Base-by-base conservation (phyloP, 139 green algal genomes). In the Chlamydomonas schloesseri region DNA sequence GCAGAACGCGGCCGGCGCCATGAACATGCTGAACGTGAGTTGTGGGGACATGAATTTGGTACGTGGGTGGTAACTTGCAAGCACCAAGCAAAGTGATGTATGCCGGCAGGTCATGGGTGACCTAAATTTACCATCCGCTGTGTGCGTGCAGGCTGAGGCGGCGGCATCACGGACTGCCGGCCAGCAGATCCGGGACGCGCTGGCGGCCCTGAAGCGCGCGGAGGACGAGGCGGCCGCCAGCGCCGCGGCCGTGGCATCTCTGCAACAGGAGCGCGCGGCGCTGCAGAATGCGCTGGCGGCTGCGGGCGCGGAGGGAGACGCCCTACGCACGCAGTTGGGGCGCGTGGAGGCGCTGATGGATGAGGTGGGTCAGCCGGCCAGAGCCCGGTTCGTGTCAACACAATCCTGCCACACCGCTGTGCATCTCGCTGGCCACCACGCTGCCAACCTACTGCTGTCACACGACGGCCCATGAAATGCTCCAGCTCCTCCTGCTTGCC, bases 1-100 rank as follows among this genome's bases (percentile, higher is more conserved):
- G 34, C 46, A 55, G 20, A 91, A 88, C 73, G 88, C 88, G 26
- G 88, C 88, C 37, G 88, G 81, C 3, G 81, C 81, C 55, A 87
- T 87, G 81, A 79, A 79, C 81, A 87, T 87, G 81, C 81, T 87
- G 15, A 85, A 85, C 47, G 79, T 85, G 68, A 21, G 79, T 62
- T 8, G n/a, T n/a, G n/a, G n/a, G 15, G 33, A 15, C 29, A 15
- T 29, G 65, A n/a, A n/a, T n/a, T n/a, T n/a, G n/a, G n/a, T n/a
- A n/a, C n/a, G n/a, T n/a, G n/a, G n/a, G n/a, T n/a, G n/a, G n/a
- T n/a, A n/a, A n/a, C n/a, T n/a, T n/a, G n/a, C n/a, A n/a, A n/a
- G n/a, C n/a, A n/a, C n/a, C n/a, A n/a, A n/a, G n/a, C n/a, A n/a
- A n/a, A n/a, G n/a, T n/a, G n/a, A n/a, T n/a, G n/a, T n/a, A n/a